Evolutionary conservation across 495 filamentous ascomycete species (phyloP), one percentile per base, ranked within the genome.

Genomic region (Tuber aestivum): DNA sequence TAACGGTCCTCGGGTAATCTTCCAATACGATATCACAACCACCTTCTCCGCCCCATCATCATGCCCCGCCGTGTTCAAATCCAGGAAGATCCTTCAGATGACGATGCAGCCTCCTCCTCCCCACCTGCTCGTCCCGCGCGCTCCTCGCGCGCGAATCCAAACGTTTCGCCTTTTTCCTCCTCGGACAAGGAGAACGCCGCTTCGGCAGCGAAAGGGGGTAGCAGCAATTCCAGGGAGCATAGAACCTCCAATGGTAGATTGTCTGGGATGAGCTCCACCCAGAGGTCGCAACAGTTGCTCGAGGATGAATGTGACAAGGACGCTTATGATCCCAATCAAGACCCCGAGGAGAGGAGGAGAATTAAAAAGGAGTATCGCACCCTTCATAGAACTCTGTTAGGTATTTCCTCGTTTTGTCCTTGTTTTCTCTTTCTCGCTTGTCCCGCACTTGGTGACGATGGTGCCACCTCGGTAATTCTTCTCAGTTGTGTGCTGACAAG

Each of bases 311-410:
- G 76, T 0, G 81, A 86, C 21, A 87, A 83, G 8, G 83, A 87
- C 73, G 91, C 86, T 76, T 99, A 96, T 82, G 93, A 99, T 77
- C 95, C 95, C 0, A 90, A 97, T 79, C 95, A 99, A 81, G 88
- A 93, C 76, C 87, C 91, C 50, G 89, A 91, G n/a, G 89, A 95
- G 83, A 88, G 94, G 41, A 87, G 95, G 68, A 82, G 86, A 50
- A 82, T 97, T 37, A 89, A 93, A 41, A 89, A 89, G 73, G 88
- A 85, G 0, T 86, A 92, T 35, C 87, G 95, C 77, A 89, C 92
- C 73, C 85, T 96, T 41, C 84, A 89, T 5, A 86, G 88, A 32
- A 87, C 91, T 16, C 84, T 97, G 61, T 85, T 90, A 76, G 90
- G 91, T 92, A 85, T 61, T 80, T 77, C 41, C 35, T 10, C 48